Evolutionary conservation across 441 rosid species (phyloP).

Genomic region (Pelargonium cotyledonis): DNA sequence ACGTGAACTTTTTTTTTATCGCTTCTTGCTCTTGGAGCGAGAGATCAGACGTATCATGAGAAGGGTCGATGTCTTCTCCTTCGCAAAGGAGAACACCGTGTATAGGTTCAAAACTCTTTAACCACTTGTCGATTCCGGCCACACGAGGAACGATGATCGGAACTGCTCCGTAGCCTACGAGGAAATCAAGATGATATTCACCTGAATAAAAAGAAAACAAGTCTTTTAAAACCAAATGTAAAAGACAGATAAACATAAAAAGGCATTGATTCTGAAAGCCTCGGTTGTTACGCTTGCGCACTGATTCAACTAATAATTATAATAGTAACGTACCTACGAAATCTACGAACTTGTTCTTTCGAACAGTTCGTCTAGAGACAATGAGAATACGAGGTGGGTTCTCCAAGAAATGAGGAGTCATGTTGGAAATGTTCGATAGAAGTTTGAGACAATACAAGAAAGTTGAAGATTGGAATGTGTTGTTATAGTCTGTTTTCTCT

Average conservation of each 20-base stretch:
- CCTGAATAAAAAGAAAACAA: constrained; percentile 28
- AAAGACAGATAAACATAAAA: too few species aligned
- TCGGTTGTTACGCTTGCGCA: too few species aligned
- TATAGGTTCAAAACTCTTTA: constrained; percentile 81
- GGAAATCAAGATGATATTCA: constrained; percentile 85
- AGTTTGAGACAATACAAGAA: too few species aligned
- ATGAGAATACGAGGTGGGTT: constrained; percentile 33
- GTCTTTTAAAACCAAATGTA: too few species aligned
- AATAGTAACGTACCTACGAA: constrained; percentile 51
- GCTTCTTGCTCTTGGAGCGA: constrained; percentile 57
- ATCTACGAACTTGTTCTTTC: constrained; percentile 79
- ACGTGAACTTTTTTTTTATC: constrained; percentile 41
- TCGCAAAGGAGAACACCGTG: constrained; percentile 56
- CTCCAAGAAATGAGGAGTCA: too few species aligned
- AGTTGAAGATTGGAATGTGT: too few species aligned
- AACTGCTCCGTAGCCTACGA: constrained; percentile 66
- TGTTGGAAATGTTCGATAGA: too few species aligned
- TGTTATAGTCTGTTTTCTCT: too few species aligned
- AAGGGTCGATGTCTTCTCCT: constrained; percentile 84
- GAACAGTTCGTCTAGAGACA: constrained; percentile 67
- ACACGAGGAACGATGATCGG: constrained; percentile 82
- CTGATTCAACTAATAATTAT: too few species aligned
- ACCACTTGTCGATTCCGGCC: constrained; percentile 58
- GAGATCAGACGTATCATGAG: constrained; percentile 41
- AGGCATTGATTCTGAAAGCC: too few species aligned